Evolutionary conservation across 441 rosid species (phyloP).

Genomic region (Pelargonium citronellum): DNA sequence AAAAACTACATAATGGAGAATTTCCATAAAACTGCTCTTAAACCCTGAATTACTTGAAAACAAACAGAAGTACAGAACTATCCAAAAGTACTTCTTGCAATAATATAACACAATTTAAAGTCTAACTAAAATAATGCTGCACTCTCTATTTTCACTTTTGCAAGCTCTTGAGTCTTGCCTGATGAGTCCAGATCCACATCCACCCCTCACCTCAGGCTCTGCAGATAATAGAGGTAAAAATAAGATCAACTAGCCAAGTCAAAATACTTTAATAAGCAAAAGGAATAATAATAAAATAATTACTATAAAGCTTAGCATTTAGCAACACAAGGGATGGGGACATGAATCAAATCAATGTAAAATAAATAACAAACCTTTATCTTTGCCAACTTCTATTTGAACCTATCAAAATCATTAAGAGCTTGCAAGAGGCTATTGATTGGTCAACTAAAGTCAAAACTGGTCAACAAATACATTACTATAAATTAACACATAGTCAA

Average conservation of each 20-base stretch:
- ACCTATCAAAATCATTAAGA: slow-evolving; percentile 75
- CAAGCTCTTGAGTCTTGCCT: slow-evolving; percentile 62
- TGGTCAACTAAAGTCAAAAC: too few relatives aligned
- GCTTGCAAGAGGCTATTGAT: too few relatives aligned
- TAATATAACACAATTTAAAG: slow-evolving; percentile 17
- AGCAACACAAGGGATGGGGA: too few relatives aligned
- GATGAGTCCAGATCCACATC: slow-evolving; percentile 30
- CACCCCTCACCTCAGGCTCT: slow-evolving; percentile 26
- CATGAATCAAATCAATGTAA: too few relatives aligned
- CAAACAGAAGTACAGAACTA: slow-evolving; percentile 7
- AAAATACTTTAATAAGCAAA: not conserved
- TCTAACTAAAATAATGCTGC: slow-evolving; percentile 31
- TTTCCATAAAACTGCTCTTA: slow-evolving; percentile 7
- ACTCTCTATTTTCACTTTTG: slow-evolving; percentile 72
- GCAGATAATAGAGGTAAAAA: slow-evolving; percentile 23
- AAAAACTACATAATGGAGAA: not conserved
- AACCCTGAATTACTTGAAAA: slow-evolving; percentile 14
- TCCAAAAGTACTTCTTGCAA: slow-evolving; percentile 16
- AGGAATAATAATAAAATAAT: not conserved
- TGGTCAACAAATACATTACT: too few relatives aligned
- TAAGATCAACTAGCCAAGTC: too few relatives aligned
- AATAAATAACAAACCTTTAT: slow-evolving; percentile 49
- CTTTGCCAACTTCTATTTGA: slow-evolving; percentile 84
- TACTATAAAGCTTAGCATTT: too few relatives aligned
- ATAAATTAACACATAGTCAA: too few relatives aligned